A percentile compares a stretch with the other conserved stretches of the same genome.
phyloP scores from a whole-genome alignment of 768 basidiomycete species.

The Auricularia heimuer region DNA sequence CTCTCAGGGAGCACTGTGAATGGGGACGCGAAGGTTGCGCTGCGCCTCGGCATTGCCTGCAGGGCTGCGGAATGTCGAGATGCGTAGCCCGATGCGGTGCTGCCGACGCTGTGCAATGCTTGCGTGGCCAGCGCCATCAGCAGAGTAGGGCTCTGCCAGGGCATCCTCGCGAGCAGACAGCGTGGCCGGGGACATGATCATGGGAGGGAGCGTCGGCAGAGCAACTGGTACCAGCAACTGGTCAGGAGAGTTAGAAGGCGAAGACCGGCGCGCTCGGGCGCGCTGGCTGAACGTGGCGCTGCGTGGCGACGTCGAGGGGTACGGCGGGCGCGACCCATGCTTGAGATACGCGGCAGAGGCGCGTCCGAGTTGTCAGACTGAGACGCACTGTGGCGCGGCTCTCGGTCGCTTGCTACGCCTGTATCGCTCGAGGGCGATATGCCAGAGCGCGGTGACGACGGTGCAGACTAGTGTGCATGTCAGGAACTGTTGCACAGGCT shows the following conservation, averaged over 20 bases:
- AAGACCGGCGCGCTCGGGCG: background rate
- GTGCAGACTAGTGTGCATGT: background rate
- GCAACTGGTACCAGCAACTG: background rate
- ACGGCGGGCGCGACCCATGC: background rate
- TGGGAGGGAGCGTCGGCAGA: background rate
- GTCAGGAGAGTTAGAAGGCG: background rate
- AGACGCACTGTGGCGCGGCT: background rate
- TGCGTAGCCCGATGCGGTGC: background rate
- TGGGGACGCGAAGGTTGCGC: background rate
- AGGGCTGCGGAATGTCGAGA: conserved; percentile 1
- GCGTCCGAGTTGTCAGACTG: background rate
- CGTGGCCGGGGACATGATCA: background rate
- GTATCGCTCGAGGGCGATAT: background rate
- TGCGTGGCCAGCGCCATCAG: background rate
- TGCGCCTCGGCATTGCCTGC: background rate
- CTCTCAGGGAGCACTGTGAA: background rate
- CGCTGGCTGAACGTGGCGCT: background rate
- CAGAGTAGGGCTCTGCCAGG: background rate
- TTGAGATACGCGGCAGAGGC: background rate
- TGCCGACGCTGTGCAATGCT: background rate
- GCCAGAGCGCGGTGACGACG: background rate
- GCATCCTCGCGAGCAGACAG: background rate
- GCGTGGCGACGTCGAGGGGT: background rate
- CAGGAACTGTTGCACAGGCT: background rate
- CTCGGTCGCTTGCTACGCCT: background rate